A percentile compares a stretch with the other conserved stretches of the same genome.
These are phyloP conservation scores for Fusarium verticillioides DNA, from an alignment of 2,329 filamentous ascomycete species.

Conservation along the genomic window DNA sequence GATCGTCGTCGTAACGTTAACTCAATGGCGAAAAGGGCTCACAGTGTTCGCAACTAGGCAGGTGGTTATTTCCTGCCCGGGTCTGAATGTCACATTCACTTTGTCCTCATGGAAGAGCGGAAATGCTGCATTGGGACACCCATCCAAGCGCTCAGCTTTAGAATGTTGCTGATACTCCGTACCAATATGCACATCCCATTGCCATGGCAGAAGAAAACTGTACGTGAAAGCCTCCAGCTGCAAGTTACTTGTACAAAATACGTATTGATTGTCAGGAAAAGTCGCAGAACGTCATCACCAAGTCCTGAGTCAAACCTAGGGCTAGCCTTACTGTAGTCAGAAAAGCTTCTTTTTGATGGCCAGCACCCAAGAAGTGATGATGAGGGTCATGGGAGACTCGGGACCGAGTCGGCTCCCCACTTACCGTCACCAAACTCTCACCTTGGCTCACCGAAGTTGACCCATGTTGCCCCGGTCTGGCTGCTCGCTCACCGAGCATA, in stretches of 20 bases:
- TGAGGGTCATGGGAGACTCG: not conserved
- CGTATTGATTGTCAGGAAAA: not conserved
- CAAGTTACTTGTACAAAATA: not conserved
- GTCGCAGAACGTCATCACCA: not conserved
- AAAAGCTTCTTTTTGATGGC: not conserved
- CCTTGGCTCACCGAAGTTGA: not conserved
- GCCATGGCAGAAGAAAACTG: not conserved
- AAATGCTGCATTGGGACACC: not conserved
- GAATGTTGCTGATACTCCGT: not conserved
- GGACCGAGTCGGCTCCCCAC: not conserved
- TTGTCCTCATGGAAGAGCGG: not conserved
- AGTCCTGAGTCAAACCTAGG: not conserved
- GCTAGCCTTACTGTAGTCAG: not conserved
- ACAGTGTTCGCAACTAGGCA: not conserved
- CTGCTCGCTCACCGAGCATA: not conserved
- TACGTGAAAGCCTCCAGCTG: conserved; percentile 1
- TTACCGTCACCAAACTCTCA: not conserved
- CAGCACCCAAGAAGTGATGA: not conserved
- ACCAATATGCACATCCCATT: not conserved
- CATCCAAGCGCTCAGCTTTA: not conserved
- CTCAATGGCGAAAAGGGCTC: not conserved
- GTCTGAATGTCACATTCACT: not conserved
- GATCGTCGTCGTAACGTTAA: not conserved
- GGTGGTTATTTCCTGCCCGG: not conserved
- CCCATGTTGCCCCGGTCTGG: not conserved